These are phyloP conservation scores for Mycena albidolilacea DNA, from an alignment of 768 basidiomycete species.

Conservation along the genomic window DNA sequence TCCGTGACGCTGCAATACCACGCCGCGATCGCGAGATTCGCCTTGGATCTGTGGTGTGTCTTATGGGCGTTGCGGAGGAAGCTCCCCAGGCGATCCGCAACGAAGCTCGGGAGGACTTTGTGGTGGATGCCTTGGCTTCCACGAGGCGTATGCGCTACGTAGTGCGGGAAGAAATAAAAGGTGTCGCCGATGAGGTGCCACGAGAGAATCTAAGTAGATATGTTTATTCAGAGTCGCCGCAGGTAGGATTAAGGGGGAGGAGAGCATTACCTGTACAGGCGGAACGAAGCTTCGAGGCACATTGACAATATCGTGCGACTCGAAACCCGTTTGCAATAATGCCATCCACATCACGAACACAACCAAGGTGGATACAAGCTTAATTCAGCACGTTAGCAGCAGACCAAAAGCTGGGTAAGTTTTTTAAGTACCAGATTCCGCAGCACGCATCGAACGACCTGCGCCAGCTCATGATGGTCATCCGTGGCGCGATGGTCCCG, in stretches of 20 bases:
- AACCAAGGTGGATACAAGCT: conserved; percentile 16
- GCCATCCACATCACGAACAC: conserved; percentile 30
- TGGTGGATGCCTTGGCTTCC: conserved; percentile 30
- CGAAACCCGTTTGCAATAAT: conserved; percentile 27
- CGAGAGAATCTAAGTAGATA: conserved; percentile 5
- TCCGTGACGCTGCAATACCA: conserved; percentile 31
- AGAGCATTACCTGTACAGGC: conserved; percentile 17
- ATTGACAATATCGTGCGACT: conserved; percentile 23
- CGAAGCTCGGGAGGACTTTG: conserved; percentile 15
- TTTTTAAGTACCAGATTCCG: conserved; percentile 12
- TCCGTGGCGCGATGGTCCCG: conserved; percentile 24
- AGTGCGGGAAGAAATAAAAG: conserved; percentile 28
- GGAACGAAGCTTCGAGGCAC: conserved; percentile 21
- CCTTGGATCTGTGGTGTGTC: conserved; percentile 26
- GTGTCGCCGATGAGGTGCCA: conserved; percentile 30
- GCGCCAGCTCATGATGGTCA: conserved; percentile 23
- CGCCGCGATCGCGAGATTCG: conserved; percentile 30
- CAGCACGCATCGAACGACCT: conserved; percentile 14
- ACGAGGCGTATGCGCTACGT: conserved; percentile 22
- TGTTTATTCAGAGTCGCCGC: neutral
- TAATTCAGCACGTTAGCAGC: neutral
- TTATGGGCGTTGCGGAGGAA: conserved; percentile 33
- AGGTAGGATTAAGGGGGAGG: no score
- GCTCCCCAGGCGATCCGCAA: conserved; percentile 7
- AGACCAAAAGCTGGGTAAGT: neutral